Percentiles rank a stretch among this genome's conserved stretches.
Conservation (phyloP, 2,329 filamentous ascomycete species). For the Thelonectria olida region DNA sequence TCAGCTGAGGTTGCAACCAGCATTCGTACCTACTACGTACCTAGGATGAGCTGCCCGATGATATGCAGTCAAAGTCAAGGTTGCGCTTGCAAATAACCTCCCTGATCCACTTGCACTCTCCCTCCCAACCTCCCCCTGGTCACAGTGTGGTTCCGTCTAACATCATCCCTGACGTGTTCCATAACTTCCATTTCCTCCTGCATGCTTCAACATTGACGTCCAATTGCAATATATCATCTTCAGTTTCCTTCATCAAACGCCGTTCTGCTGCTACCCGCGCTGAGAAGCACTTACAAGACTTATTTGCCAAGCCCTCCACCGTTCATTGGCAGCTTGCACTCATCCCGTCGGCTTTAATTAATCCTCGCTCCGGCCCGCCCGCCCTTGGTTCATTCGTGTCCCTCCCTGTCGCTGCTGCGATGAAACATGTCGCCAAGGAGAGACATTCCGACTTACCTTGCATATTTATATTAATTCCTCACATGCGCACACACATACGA, state of each 20-base stretch:
- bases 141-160: not conserved
- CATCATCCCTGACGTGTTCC: not conserved
- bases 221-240: slow-evolving; percentile 36
- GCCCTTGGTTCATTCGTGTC: not conserved
- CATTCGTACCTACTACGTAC: too few species aligned
- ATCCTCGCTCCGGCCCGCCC: slow-evolving; percentile 13
- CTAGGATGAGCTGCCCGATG: too few species aligned
- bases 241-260: slow-evolving; percentile 1
- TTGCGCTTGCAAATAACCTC: slow-evolving; percentile 3
- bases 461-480: not conserved
- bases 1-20: too few species aligned
- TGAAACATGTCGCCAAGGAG: not conserved
- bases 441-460: too few species aligned
- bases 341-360: slow-evolving; percentile 8
- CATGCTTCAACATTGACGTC: slow-evolving; percentile 6
- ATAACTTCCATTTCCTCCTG: not conserved
- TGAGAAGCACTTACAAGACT: too few species aligned
- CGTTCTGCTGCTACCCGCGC: slow-evolving; percentile 4
- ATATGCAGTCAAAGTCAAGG: too few species aligned
- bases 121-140: not conserved
- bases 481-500: not conserved
- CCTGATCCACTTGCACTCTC: not conserved
- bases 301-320: slow-evolving; percentile 29
- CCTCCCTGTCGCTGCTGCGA: not conserved
- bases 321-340: slow-evolving; percentile 31